Percentiles rank a stretch among this genome's conserved stretches.
These are phyloP conservation scores for Ensete ventricosum DNA, from an alignment of 176 grass and related monocot species.

Conservation along the genomic window DNA sequence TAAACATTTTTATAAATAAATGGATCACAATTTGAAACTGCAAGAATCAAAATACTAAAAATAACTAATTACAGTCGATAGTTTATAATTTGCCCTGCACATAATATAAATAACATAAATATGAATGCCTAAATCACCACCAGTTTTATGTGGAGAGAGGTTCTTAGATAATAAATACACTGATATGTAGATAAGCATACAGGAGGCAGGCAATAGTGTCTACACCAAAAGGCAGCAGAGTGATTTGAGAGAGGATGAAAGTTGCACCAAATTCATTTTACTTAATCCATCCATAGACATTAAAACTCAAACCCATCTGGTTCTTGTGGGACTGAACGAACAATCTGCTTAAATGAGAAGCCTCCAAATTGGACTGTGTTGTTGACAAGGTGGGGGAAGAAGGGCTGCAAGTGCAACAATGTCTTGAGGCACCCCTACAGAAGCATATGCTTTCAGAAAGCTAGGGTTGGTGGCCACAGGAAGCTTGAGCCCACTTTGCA, in stretches of 20 bases:
- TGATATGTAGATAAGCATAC: no score
- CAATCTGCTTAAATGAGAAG: not conserved
- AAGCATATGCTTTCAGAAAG: not conserved
- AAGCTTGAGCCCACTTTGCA: conserved; percentile 9
- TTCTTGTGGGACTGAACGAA: not conserved
- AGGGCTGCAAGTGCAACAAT: not conserved
- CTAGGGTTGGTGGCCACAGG: not conserved
- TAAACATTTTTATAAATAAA: no score
- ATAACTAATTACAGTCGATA: no score
- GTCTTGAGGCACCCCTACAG: not conserved
- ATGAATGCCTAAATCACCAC: no score
- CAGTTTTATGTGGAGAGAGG: no score
- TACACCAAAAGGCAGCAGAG: no score
- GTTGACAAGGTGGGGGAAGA: not conserved
- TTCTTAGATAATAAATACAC: no score
- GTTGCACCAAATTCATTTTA: not conserved
- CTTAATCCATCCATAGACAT: not conserved
- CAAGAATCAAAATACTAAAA: no score
- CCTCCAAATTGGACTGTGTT: not conserved
- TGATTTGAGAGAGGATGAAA: not conserved
- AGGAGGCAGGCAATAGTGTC: no score
- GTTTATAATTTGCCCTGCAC: no score
- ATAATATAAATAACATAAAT: no score
- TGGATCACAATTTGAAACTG: no score
- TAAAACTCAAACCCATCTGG: not conserved